Evolutionary conservation across 73 alveolate species (phyloP), one percentile per base, ranked within the genome.

Genomic region (Paramecium primaurelia): DNA sequence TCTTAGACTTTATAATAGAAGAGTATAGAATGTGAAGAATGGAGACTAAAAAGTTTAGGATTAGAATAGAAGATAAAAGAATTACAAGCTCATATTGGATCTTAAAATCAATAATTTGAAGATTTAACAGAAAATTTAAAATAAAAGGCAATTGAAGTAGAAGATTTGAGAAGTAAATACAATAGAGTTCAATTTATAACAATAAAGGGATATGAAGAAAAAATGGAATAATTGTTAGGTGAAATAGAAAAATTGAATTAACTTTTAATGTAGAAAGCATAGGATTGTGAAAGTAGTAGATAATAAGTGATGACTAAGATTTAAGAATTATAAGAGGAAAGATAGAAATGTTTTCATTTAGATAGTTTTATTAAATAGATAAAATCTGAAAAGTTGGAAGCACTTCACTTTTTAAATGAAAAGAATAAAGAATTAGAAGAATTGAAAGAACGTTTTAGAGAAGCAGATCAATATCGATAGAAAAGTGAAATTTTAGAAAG

Each of bases 371-470:
- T 80, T 6, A 80, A 80, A 47, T 8, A 40, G 49, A 80, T 80
- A 16, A 80, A 80, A 47, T 38, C 64, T 80, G 91, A 80, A 80
- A 80, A 80, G 6, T 80, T 80, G 12, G 91, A 80, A n/a, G 91
- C 91, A 12, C 58, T 80, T 9, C 91, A 80, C 30, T 80, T 80
- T 49, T 37, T 80, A 16, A 80, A 80, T 45, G 91, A 80, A 80
- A 80, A 12, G 30, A 80, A 34, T 20, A 80, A 80, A 45, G 91
- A 80, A 44, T 42, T 47, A 26, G 91, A 80, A 14, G 75, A 80
- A 32, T 47, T 80, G 14, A 80, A 80, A 22, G 91, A 80, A 49
- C 32, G 45, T 16, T 80, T 80, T 28, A 44, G 58, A 80, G 73
- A 44, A 10, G 91, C 91, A 20, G 71, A 80, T 12, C 16, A 80